Evolutionary conservation across 2,329 filamentous ascomycete genomes (phyloP), one percentile per base, ranked within the genome.

Genomic region (Aspergillus pseudoterreus): DNA sequence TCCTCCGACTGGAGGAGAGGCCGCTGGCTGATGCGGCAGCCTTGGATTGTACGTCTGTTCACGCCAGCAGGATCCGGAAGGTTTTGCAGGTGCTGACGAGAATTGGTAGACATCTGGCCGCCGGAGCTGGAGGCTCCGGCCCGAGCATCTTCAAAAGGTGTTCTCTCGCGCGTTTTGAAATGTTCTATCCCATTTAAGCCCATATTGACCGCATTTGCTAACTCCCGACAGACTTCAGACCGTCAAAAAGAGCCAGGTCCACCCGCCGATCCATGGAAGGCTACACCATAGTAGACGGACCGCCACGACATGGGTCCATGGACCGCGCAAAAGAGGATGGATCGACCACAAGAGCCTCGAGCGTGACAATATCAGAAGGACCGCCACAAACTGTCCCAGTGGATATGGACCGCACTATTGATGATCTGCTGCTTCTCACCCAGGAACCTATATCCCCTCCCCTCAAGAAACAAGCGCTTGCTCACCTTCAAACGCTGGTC

Each of bases 71-170:
- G 9, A 36, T 35, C n/a, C 14, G 45, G 8, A 44, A 43, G 35
- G 30, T 36, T 51, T 43, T 36, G 43, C 43, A 49, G 14, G 36
- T 45, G 43, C 54, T 52, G 44, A 54, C 47, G 38, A 4, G n/a
- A 4, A 21, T 43, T 55, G 48, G 43, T 53, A 57, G 55, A 53
- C 45, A 55, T 57, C 21, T 57, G 53, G 49, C 52, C 54, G 22
- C 46, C 32, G 15, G 48, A 51, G 54, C 42, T 53, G 32, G 50
- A 49, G 12, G 6, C 49, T 51, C 47, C 24, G 47, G 4, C 38
- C 49, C 19, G 17, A 49, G 12, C 17, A 44, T 12, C 22, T 42
- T 17, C 39, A 14, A 15, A 42, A 49, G 44, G 50, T 45, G 12
- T 45, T 35, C 24, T 47, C 43, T 52, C 52, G 21, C 42, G 41